Evolutionary conservation across 768 basidiomycete species (phyloP), one percentile per base, ranked within the genome.

Genomic region (Hebeloma cylindrosporum): DNA sequence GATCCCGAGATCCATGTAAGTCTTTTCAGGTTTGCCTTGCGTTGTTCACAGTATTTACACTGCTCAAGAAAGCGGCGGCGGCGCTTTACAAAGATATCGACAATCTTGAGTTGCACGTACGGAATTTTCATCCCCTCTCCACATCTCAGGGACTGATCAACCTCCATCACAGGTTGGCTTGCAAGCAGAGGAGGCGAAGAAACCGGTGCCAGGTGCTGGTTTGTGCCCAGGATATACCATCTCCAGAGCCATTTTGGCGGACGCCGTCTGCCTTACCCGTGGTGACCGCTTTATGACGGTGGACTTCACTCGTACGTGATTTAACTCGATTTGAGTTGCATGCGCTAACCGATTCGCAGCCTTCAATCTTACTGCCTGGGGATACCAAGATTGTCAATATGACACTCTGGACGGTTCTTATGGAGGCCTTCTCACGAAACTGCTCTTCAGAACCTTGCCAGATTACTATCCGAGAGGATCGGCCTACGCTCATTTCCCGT

Each of bases 161-260:
- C 22, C 30, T 14, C 45, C 37, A 37, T 21, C 4, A n/a, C 44
- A 80, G 78, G 76, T 80, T 22, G 84, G 84, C 7, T 63, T 86
- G 22, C 82, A 83, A 65, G 85, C 85, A 4, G 89, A 92, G 60
- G 72, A 89, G 53, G 58, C 84, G 2, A 91, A 90, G 58, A 49
- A 54, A 2, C 76, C 81, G 5, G 71, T 72, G 17, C 75, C 79
- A 1, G 90, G 88, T 5, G 82, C 85, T 5, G 89, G 88, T 8
- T 60, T 91, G 4, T 90, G 88, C 60, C 88, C 88, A 4, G 86
- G 88, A 20, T 90, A 82, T 66, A 91, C 90, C 4, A 84, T 88
- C 51, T 88, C 88, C 5, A 74, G 90, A 32, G 85, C 88, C n/a
- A 92, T 93, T 51, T 70, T 93, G 10, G 73, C 82, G 8, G 88